phyloP scores from a whole-genome alignment of 2,329 filamentous ascomycete genomes.

The Fusarium cyanostomum region DNA sequence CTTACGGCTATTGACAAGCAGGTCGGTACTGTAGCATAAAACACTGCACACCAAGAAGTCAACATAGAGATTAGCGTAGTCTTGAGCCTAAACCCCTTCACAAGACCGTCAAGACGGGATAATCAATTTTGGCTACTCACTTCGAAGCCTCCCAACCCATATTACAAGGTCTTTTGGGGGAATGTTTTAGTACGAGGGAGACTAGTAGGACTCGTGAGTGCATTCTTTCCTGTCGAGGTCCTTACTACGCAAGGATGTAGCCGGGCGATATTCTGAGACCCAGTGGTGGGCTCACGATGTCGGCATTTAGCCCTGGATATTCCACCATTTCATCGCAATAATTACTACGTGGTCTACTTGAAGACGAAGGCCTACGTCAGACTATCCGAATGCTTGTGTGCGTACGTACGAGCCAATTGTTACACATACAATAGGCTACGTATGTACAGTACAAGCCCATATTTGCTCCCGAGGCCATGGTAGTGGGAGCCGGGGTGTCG shows the following conservation, averaged over 20 bases:
- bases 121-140: no score
- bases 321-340: constrained; percentile 3
- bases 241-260: constrained; percentile 1
- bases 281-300: neutral
- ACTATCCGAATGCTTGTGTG: neutral
- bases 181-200: neutral
- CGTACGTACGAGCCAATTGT: constrained; percentile 1
- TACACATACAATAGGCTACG: neutral
- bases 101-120: neutral
- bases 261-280: neutral
- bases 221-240: neutral
- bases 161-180: neutral
- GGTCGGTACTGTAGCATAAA: no score
- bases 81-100: no score
- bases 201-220: neutral
- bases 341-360: neutral
- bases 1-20: neutral
- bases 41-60: no score
- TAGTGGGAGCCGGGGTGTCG: constrained; percentile 18
- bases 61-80: no score
- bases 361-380: neutral
- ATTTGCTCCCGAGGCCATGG: constrained; percentile 18
- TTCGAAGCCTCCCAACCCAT: no score
- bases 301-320: constrained; percentile 7
- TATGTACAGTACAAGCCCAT: constrained; percentile 5